phyloP scores from a whole-genome alignment of 2,329 filamentous ascomycete species.

The Massarina eburnea region DNA sequence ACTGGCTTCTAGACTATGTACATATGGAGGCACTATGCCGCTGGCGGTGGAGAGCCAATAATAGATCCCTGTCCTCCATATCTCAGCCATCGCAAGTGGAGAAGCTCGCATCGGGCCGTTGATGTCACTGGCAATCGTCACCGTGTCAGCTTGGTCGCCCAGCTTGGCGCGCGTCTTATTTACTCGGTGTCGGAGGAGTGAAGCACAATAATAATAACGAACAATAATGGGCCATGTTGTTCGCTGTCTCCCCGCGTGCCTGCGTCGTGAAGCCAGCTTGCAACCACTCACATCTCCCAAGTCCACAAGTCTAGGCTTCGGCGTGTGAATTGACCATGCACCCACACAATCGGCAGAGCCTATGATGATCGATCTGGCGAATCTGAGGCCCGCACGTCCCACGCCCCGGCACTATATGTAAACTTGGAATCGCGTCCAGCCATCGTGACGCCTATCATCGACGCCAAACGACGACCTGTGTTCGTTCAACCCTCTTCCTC shows the following conservation, averaged over 20 bases:
- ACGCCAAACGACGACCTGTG: neutral
- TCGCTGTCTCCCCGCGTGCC: neutral
- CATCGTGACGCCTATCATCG: neutral
- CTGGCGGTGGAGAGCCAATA: too few relatives aligned
- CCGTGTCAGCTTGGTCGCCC: neutral
- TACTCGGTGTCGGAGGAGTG: neutral
- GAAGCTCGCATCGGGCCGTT: neutral
- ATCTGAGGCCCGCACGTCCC: neutral
- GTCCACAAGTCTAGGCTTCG: neutral
- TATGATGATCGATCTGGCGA: conserved; percentile 1
- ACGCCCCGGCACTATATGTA: neutral
- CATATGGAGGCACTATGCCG: too few relatives aligned
- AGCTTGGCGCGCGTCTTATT: neutral
- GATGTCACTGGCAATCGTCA: neutral
- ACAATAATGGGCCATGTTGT: neutral
- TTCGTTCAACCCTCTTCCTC: neutral
- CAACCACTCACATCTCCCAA: neutral
- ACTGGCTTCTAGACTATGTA: too few relatives aligned
- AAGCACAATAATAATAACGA: too few relatives aligned
- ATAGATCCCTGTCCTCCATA: too few relatives aligned
- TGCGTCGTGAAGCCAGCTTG: neutral
- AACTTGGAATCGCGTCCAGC: neutral
- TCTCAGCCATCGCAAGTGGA: too few relatives aligned
- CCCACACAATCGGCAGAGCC: neutral
- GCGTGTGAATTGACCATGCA: neutral